phyloP scores from a whole-genome alignment of 805 yeast species.

The Yarrowia divulgata region DNA sequence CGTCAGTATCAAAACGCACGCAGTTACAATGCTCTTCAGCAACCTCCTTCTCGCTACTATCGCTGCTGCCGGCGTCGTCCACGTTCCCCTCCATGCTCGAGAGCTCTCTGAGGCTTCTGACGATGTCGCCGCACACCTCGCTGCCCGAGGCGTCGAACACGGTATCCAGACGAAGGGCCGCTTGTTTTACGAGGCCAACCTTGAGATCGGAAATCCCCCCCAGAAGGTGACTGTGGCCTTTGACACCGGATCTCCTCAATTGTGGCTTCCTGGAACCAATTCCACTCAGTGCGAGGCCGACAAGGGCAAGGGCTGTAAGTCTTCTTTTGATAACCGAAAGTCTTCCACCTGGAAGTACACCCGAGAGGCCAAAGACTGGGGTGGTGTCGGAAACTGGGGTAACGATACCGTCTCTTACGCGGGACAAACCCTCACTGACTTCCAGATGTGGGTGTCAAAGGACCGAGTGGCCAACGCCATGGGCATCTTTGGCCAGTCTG shows the following conservation, averaged over 20 bases:
- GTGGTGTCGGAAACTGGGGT: neutral
- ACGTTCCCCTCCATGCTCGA: neutral
- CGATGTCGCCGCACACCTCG: neutral
- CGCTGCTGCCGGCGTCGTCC: neutral
- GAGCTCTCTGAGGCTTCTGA: neutral
- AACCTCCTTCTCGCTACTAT: slow-evolving; percentile 6
- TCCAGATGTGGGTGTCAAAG: neutral
- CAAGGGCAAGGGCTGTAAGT: neutral
- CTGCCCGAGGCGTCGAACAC: neutral
- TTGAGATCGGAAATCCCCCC: slow-evolving; percentile 4
- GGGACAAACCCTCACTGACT: neutral
- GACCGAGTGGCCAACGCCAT: neutral
- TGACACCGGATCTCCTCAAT: neutral
- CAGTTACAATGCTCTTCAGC: slow-evolving; percentile 3
- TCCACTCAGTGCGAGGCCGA: neutral
- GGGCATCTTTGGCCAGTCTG: slow-evolving; percentile 16
- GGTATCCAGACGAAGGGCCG: neutral
- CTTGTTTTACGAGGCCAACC: neutral
- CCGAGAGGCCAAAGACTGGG: neutral
- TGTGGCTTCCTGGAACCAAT: slow-evolving; percentile 10
- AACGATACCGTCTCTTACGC: neutral
- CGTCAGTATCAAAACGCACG: neutral
- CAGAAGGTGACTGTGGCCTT: neutral
- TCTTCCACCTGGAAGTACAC: slow-evolving; percentile 8
- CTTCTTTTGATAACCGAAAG: neutral